Evolutionary conservation across 805 yeast genomes (phyloP).

Genomic region (Aciculoconidium aculeatum): DNA sequence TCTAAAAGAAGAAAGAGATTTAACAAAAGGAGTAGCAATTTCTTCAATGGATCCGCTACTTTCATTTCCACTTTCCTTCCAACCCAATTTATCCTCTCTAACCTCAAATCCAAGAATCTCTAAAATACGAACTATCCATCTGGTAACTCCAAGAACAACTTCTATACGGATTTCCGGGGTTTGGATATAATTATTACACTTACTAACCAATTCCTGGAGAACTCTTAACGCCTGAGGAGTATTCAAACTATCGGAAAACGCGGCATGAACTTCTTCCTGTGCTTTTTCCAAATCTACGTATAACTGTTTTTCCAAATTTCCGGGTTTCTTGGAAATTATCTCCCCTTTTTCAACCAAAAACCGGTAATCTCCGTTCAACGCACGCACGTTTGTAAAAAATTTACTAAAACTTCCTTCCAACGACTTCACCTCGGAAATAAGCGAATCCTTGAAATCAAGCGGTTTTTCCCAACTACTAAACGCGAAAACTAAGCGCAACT

Average conservation of each 20-base stretch:
- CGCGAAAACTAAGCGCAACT: slow-evolving; percentile 86
- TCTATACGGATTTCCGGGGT: slow-evolving; percentile 53
- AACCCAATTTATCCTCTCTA: slow-evolving; percentile 70
- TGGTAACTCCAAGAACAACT: slow-evolving; percentile 55
- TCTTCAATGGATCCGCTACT: slow-evolving; percentile 47
- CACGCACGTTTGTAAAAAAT: slow-evolving; percentile 83
- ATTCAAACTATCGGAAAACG: slow-evolving; percentile 84
- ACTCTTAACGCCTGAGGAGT: slow-evolving; percentile 69
- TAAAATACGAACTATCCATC: slow-evolving; percentile 67
- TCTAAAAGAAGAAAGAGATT: slow-evolving; percentile 71
- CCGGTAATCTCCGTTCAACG: slow-evolving; percentile 62
- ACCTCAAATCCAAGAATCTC: slow-evolving; percentile 70
- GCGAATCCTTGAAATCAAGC: slow-evolving; percentile 81
- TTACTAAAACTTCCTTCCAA: slow-evolving; percentile 71
- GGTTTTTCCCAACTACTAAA: slow-evolving; percentile 89
- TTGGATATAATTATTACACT: slow-evolving; percentile 66
- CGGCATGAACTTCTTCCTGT: slow-evolving; percentile 58
- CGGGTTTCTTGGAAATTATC: slow-evolving; percentile 57
- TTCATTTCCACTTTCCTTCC: slow-evolving; percentile 44
- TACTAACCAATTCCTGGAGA: slow-evolving; percentile 63
- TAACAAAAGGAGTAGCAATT: slow-evolving; percentile 70
- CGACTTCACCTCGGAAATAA: slow-evolving; percentile 71
- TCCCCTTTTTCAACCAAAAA: slow-evolving; percentile 42
- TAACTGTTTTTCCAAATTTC: slow-evolving; percentile 49
- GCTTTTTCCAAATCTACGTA: slow-evolving; percentile 43